These are phyloP conservation scores for Komagataella kurtzmanii DNA, from an alignment of 805 yeast genomes.

Conservation along the genomic window DNA sequence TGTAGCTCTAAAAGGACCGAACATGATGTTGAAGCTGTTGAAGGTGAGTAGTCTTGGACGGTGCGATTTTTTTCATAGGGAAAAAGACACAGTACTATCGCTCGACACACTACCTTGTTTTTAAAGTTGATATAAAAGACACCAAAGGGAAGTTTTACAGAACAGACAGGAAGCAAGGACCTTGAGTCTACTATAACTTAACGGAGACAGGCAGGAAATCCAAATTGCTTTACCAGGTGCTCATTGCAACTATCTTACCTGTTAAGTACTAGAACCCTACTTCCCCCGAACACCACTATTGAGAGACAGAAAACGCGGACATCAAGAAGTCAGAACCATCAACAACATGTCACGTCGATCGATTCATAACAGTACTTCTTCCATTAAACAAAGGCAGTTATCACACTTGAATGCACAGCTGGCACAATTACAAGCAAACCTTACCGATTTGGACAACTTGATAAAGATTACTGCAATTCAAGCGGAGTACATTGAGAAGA, in stretches of 20 bases:
- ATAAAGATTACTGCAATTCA: slow-evolving; percentile 24
- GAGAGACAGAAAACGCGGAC: neutral
- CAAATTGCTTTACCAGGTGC: neutral
- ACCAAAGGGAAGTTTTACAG: neutral
- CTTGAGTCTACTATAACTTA: no score
- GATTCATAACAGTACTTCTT: neutral
- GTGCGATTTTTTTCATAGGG: neutral
- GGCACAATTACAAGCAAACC: slow-evolving; percentile 24
- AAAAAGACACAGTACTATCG: no score
- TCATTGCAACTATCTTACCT: no score
- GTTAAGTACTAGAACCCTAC: neutral
- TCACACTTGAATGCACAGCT: slow-evolving; percentile 19
- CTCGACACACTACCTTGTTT: neutral
- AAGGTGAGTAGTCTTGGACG: neutral
- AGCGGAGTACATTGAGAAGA: slow-evolving; percentile 21
- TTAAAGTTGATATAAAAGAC: neutral
- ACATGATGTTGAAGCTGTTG: slow-evolving; percentile 25
- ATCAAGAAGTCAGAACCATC: neutral
- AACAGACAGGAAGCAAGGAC: neutral
- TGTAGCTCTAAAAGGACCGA: slow-evolving; percentile 62
- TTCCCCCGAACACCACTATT: neutral
- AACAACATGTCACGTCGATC: neutral
- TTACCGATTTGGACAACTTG: slow-evolving; percentile 24
- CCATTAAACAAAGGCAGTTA: slow-evolving; percentile 18
- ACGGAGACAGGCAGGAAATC: neutral